Evolutionary conservation across 1,139 yeast species (phyloP).

Genomic region (Debaryomycetaceae sp.): DNA sequence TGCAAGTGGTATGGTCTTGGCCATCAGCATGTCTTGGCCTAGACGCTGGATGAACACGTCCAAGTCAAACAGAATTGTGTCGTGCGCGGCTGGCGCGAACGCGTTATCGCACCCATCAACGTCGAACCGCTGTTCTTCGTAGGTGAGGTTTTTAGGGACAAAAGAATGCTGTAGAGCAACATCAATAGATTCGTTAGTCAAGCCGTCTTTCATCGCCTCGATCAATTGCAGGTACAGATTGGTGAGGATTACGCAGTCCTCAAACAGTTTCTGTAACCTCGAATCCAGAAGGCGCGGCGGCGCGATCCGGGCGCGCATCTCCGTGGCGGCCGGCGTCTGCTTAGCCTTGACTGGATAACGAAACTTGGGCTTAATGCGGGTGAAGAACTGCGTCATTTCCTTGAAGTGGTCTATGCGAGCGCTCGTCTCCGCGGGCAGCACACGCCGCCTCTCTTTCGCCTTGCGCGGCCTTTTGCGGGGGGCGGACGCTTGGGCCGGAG

Average conservation of each 20-base stretch:
- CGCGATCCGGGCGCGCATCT: conserved; percentile 3
- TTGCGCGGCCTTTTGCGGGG: not conserved
- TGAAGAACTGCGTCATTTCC: conserved; percentile 5
- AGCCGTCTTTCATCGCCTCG: conserved; percentile 13
- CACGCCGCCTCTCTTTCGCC: not conserved
- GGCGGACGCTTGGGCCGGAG: not conserved
- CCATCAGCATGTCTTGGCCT: not conserved
- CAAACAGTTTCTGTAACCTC: conserved; percentile 10
- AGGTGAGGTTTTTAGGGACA: conserved; percentile 20
- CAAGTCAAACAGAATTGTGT: no score
- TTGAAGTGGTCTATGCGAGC: conserved; percentile 5
- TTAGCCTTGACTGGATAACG: conserved; percentile 1
- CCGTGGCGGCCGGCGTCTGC: conserved; percentile 2
- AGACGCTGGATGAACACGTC: conserved; percentile 19
- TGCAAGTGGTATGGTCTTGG: conserved; percentile 1
- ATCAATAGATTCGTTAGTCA: conserved; percentile 17
- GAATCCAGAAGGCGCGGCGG: conserved; percentile 1
- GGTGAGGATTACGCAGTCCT: conserved; percentile 14
- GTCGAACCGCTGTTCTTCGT: conserved; percentile 18
- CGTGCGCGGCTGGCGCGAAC: conserved; percentile 15
- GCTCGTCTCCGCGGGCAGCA: conserved; percentile 1
- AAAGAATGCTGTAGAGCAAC: conserved; percentile 19
- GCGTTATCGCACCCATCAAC: conserved; percentile 12
- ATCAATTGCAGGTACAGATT: conserved; percentile 19
- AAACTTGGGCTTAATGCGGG: conserved; percentile 8